Evolutionary conservation across 148 eudicot species (phyloP), one percentile per base, ranked within the genome.

Genomic region (Gaultheria prostrata): DNA sequence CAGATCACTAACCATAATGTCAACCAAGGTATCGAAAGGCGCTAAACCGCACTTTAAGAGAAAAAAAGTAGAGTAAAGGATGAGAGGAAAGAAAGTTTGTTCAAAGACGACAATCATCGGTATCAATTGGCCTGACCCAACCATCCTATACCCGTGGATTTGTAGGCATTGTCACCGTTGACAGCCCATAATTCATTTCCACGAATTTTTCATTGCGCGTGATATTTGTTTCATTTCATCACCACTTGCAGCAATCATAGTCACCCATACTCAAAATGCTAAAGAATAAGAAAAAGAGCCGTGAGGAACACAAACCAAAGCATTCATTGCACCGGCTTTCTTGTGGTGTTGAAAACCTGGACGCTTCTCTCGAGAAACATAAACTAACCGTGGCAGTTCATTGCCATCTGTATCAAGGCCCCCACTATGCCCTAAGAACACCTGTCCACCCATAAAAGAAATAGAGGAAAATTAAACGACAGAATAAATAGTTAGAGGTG

Each of bases 281-380:
- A 17, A 43, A 20, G 69, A 26, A 18, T 8, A 35, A 10, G 69
- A 46, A 78, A 35, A 80, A 80, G 46, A 77, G 77, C 43, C 35
- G 15, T 33, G 79, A 75, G 74, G 75, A 77, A 76, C 50, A 92
- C 92, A 18, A 69, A 92, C 98, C 98, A 96, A 90, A 84, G 98
- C 98, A 90, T 96, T 96, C 98, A 96, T 96, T 80, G 98, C 98
- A 84, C 98, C 98, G 48, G 98, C 98, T 89, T 96, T 96, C 91
- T 96, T 96, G 91, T 96, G 98, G 90, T 96, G 98, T 86, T 96
- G 98, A 87, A 96, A 96, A n/a, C 98, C 98, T 82, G 98, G 98
- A 82, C 98, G 94, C 89, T 96, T 96, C 92, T 96, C 98, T 90
- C 98, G 98, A 91, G 98, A 96, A 86, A 96, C 98, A 90, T 96